Base-by-base conservation (phyloP, 2,329 filamentous ascomycete genomes). In the Colletotrichum nymphaeae region DNA sequence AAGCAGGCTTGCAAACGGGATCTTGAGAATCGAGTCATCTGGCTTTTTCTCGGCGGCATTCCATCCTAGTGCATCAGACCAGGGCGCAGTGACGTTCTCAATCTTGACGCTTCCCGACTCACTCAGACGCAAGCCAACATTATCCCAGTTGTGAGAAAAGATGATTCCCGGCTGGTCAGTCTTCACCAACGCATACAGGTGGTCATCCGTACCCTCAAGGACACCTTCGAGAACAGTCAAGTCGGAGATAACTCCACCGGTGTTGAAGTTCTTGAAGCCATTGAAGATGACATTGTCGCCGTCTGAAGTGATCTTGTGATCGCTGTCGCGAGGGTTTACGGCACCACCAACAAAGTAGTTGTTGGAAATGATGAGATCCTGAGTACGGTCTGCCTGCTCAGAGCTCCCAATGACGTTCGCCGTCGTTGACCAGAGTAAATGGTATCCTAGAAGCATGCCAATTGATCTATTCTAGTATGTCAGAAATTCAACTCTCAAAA, bases 271-370 rank as follows among this genome's bases (percentile, higher is more conserved):
- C 79, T 93, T 93, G 80, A 85, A 86, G 1, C 91, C 90, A 71
- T 89, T 88, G 79, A 91, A 93, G 2, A 91, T 78, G 16, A 93
- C 79, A 2, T 86, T 81, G 4, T 90, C 87, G 1, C 88, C 89
- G 1, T 89, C 84, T 1, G 84, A 80, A 0, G 84, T 89, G 73
- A 92, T 90, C 35, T 85, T 87, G 9, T 92, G 80, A 76, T 93
- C 90, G 52, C 83, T 89, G 77, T 93, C 90, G 4, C 91, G 87
- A 0, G 90, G 91, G 75, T 93, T 93, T 24, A 93, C 91, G 0
- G 91, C 89, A 28, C 89, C 91, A 8, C 91, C 90, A 16, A 93
- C 85, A 74, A 92, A 93, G 80, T 89, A 91, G 78, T 93, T 92
- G 81, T 92, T 92, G 22, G 84, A 80, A 72, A 91, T 86, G 77